Base-by-base conservation (phyloP, 768 basidiomycete species). In the Mycena galopus region DNA sequence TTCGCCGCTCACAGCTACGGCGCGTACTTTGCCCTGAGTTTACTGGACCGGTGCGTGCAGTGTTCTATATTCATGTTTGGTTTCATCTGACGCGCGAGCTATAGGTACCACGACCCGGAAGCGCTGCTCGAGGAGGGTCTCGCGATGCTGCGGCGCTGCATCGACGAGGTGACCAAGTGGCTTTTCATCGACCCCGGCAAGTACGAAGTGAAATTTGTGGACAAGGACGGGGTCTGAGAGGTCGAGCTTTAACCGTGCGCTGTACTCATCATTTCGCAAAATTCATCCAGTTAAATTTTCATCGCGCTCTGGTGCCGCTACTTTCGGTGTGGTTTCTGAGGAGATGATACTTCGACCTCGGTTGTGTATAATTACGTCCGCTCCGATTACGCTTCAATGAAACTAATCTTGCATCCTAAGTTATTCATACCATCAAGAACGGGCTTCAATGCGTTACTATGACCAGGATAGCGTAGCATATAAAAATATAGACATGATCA, bases 1-100 rank as follows among this genome's bases (percentile, higher is more conserved):
- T n/a, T n/a, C n/a, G n/a, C n/a, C 19, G 96, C 96, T 0, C 97
- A 99, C 79, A 98, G 98, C 3, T 96, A 98, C 79, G 98, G 96
- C 53, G 89, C 92, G 67, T 98, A 96, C 84, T 98, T 99, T 82
- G 93, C 92, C 12, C 83, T 98, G 75, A 92, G 93, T 89, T 93
- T 97, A 80, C 87, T 99, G 65, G 98, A 99, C 80, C 88, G 94
- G 94, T 95, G 68, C 44, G 89, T 79, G n/a, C 56, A 23, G 25
- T 9, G 25, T 17, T 51, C 5, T 9, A 2, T 23, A 29, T 58
- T 32, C 62, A 35, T 33, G 8, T 14, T 66, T 17, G 14, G 29
- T 30, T 63, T 73, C 57, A n/a, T n/a, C 32, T 51, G 23, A 53
- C 23, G 16, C 66, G 6, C 56, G 47, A n/a, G 59, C 17, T 51